Conservation (phyloP, 371 early-diverging fungal species). For the Smittium mucronatum region DNA sequence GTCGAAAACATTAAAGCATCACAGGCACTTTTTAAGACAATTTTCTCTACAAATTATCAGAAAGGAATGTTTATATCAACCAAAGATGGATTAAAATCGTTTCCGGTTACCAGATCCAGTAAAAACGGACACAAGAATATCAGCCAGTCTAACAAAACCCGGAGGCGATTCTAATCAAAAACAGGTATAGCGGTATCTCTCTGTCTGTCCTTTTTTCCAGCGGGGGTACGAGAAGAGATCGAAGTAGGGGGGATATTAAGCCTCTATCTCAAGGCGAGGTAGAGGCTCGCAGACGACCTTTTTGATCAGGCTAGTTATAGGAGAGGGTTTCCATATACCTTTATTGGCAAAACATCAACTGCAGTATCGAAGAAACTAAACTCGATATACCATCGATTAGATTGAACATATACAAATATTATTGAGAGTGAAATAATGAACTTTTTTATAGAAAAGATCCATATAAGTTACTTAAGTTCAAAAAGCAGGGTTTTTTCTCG, state of each 20-base stretch:
- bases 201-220: neutral
- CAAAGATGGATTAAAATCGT: neutral
- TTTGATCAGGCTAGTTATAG: neutral
- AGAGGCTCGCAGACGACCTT: neutral
- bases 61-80: neutral
- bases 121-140: neutral
- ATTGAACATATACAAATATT: neutral
- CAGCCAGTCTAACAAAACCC: neutral
- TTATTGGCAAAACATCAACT: neutral
- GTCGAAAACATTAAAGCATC: neutral
- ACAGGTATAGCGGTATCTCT: neutral
- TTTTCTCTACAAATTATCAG: neutral
- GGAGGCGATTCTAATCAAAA: neutral
- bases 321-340: neutral
- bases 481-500: neutral
- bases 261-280: neutral
- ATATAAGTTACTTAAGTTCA: neutral
- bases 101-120: neutral
- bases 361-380: neutral
- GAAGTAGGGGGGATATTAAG: neutral
- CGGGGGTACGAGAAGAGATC: neutral
- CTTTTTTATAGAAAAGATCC: conserved; percentile 5
- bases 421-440: neutral
- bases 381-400: neutral
- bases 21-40: neutral